A percentile compares a stretch with the other conserved stretches of the same genome.
Conservation (phyloP, 495 filamentous ascomycete species). For the Tuber microsphaerosporum region DNA sequence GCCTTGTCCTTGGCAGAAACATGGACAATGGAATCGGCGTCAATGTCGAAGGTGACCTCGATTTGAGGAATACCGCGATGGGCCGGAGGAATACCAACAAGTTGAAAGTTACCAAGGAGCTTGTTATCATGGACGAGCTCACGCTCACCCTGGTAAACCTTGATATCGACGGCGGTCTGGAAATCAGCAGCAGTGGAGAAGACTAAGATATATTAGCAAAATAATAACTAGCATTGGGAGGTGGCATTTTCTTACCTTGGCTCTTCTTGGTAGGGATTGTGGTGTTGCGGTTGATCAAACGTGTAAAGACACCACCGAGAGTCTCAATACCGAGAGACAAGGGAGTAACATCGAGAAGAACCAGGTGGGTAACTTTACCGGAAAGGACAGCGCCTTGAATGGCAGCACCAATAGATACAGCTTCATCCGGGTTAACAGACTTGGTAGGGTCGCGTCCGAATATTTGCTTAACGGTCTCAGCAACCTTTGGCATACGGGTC, state of each 20-base stretch:
- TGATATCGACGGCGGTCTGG: slow-evolving; percentile 99
- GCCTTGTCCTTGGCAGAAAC: slow-evolving; percentile 99
- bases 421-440: slow-evolving; percentile 98
- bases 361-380: slow-evolving; percentile 92
- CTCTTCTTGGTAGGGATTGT: slow-evolving; percentile 99
- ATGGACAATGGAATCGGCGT: slow-evolving; percentile 97
- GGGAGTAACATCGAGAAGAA: slow-evolving; percentile 94
- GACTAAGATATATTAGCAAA: slow-evolving; percentile 42
- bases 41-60: slow-evolving; percentile 99
- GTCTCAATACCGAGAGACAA: slow-evolving; percentile 99
- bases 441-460: slow-evolving; percentile 98
- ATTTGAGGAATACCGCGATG: slow-evolving; percentile 97
- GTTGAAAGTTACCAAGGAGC: slow-evolving; percentile 98
- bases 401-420: slow-evolving; percentile 95
- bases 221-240: neutral
- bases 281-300: slow-evolving; percentile 98
- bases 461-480: slow-evolving; percentile 91
- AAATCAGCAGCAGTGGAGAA: slow-evolving; percentile 99
- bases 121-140: slow-evolving; percentile 99
- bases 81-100: slow-evolving; percentile 93
- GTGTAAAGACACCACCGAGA: slow-evolving; percentile 97
- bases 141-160: slow-evolving; percentile 99
- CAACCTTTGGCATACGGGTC: slow-evolving; percentile 99
- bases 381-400: slow-evolving; percentile 96
- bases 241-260: slow-evolving; percentile 47